phyloP scores from a whole-genome alignment of 257 asterid genomes.

The Lycium ferocissimum region DNA sequence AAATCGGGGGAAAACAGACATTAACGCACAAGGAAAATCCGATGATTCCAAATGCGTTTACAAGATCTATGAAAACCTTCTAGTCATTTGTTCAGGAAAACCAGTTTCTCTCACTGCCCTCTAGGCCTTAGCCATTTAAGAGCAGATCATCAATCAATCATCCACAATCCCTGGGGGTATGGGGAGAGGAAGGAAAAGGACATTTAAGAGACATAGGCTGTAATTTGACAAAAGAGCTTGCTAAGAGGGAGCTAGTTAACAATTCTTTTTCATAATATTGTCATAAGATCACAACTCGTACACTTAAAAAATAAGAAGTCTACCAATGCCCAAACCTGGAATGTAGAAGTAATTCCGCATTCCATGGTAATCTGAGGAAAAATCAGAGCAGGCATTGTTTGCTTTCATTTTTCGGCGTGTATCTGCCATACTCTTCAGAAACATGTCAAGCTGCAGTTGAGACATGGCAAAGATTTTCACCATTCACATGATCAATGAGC shows the following conservation, averaged over 20 bases:
- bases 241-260: neutral
- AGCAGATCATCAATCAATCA: slow-evolving; percentile 13
- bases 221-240: neutral
- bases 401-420: neutral
- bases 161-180: neutral
- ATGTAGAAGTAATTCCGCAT: neutral
- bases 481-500: slow-evolving; percentile 15
- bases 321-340: slow-evolving; percentile 15
- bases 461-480: slow-evolving; percentile 19
- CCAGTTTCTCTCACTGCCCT: slow-evolving; percentile 3
- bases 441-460: slow-evolving; percentile 16
- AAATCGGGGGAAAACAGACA: neutral
- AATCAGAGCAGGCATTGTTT: neutral
- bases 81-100: neutral
- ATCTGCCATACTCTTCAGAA: slow-evolving; percentile 14
- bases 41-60: neutral
- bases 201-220: neutral
- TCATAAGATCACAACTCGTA: neutral
- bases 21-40: neutral
- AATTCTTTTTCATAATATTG: neutral
- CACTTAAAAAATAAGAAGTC: neutral
- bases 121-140: neutral
- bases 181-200: neutral
- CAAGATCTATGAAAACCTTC: neutral
- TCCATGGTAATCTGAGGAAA: slow-evolving; percentile 1